Percentiles rank a stretch among this genome's conserved stretches.
phyloP scores from a whole-genome alignment of 2,329 filamentous ascomycete genomes.

The Fonsecaea monophora region DNA sequence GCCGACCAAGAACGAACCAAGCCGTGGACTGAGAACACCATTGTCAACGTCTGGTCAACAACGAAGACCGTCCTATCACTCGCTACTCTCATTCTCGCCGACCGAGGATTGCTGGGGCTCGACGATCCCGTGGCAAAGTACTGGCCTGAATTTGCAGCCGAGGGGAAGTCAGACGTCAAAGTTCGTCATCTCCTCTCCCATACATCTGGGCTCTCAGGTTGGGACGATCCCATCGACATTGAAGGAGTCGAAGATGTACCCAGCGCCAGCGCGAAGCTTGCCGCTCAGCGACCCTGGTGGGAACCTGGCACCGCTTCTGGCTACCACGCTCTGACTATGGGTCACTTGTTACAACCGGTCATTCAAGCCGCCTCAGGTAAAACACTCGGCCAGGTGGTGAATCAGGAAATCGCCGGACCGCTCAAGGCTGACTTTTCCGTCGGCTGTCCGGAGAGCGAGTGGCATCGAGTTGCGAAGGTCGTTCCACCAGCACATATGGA shows the following conservation, averaged over 20 bases:
- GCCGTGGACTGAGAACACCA: conserved; percentile 30
- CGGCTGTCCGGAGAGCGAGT: conserved; percentile 31
- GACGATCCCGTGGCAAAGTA: conserved; percentile 44
- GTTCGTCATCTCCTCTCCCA: conserved; percentile 38
- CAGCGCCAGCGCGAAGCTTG: conserved; percentile 45
- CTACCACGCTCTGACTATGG: conserved; percentile 50
- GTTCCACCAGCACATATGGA: conserved; percentile 17
- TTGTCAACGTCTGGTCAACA: conserved; percentile 41
- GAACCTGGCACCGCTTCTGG: conserved; percentile 51
- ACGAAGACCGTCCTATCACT: conserved; percentile 42
- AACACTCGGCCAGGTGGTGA: conserved; percentile 29
- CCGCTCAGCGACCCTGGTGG: conserved; percentile 53
- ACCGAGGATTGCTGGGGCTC: conserved; percentile 41
- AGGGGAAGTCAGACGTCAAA: conserved; percentile 43
- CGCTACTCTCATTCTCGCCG: conserved; percentile 40
- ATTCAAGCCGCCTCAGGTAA: conserved; percentile 34
- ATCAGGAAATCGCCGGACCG: conserved; percentile 33
- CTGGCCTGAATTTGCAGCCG: conserved; percentile 46
- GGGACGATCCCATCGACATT: conserved; percentile 43
- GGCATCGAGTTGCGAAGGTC: conserved; percentile 22
- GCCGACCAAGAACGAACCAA: conserved; percentile 41
- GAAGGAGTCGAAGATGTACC: conserved; percentile 47
- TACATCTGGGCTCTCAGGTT: conserved; percentile 39
- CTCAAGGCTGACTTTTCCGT: conserved; percentile 37
- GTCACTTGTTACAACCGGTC: conserved; percentile 33